phyloP scores from a whole-genome alignment of 1,284 basidiomycete genomes.

The Sparassis latifolia region DNA sequence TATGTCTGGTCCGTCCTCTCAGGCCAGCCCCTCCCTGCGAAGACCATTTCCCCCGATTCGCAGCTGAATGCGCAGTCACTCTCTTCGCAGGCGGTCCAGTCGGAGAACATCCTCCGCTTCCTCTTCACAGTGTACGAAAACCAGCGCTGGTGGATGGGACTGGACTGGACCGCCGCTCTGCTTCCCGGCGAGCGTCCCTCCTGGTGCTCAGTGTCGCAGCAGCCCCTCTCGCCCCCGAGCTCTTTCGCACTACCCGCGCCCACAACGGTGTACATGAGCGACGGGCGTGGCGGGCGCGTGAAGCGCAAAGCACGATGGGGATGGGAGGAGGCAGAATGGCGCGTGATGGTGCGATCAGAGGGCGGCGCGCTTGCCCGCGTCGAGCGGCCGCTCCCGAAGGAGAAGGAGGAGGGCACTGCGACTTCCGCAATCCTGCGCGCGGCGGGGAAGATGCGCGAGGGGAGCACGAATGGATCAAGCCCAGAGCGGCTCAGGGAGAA shows the following conservation, averaged over 20 bases:
- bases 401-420: slow-evolving; percentile 35
- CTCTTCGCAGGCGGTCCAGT: background rate
- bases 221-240: slow-evolving; percentile 58
- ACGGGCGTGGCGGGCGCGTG: slow-evolving; percentile 42
- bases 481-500: slow-evolving; percentile 19
- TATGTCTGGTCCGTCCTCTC: slow-evolving; percentile 42
- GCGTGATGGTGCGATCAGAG: slow-evolving; percentile 59
- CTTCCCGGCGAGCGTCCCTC: slow-evolving; percentile 87
- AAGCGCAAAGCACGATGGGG: slow-evolving; percentile 75
- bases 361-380: slow-evolving; percentile 43
- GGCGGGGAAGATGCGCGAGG: slow-evolving; percentile 40
- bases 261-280: slow-evolving; percentile 46
- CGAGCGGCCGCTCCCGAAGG: slow-evolving; percentile 48
- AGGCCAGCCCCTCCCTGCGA: slow-evolving; percentile 43
- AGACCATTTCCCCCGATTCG: slow-evolving; percentile 20
- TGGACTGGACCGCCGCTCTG: slow-evolving; percentile 91
- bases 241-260: slow-evolving; percentile 52
- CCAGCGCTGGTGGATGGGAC: slow-evolving; percentile 90
- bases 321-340: slow-evolving; percentile 88
- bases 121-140: slow-evolving; percentile 89
- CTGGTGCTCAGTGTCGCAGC: slow-evolving; percentile 67
- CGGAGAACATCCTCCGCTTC: slow-evolving; percentile 52
- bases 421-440: slow-evolving; percentile 34
- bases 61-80: slow-evolving; percentile 15
- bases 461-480: slow-evolving; percentile 22